Conservation (phyloP, 768 basidiomycete species). For the Lyophyllum atratum region DNA sequence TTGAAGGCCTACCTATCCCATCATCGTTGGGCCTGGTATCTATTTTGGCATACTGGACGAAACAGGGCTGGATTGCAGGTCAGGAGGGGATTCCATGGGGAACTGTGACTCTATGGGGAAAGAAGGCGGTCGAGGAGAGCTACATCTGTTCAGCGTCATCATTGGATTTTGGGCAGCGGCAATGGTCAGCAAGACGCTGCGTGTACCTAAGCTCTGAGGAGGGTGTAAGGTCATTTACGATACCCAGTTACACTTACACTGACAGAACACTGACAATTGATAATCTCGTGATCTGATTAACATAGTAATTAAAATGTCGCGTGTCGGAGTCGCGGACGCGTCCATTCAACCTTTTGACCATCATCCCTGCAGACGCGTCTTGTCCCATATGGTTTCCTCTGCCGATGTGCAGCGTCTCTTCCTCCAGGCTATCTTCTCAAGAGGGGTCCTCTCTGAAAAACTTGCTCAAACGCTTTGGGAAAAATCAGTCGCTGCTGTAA, state of each 20-base stretch:
- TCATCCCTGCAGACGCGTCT: conserved; percentile 23
- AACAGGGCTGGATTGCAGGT: conserved; percentile 82
- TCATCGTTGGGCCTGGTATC: conserved; percentile 82
- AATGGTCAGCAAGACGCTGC: conserved; percentile 98
- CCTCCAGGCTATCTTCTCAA: conserved; percentile 76
- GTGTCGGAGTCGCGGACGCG: neutral
- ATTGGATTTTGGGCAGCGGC: conserved; percentile 89
- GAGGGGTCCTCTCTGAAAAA: conserved; percentile 63
- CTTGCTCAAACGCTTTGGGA: conserved; percentile 68
- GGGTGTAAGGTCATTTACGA: conserved; percentile 3
- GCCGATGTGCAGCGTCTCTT: conserved; percentile 76
- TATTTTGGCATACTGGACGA: conserved; percentile 79
- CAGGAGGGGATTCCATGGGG: conserved; percentile 77
- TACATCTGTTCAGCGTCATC: conserved; percentile 79
- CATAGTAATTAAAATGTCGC: neutral
- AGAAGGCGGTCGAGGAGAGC: conserved; percentile 74
- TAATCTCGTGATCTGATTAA: neutral
- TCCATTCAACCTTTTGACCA: neutral
- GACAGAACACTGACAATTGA: neutral
- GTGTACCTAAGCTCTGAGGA: conserved; percentile 71
- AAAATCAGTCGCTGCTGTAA: conserved; percentile 67
- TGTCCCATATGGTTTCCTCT: conserved; percentile 41
- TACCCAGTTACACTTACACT: conserved; percentile 8
- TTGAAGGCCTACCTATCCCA: conserved; percentile 97
- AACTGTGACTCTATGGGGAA: conserved; percentile 73